phyloP scores from a whole-genome alignment of 2,329 filamentous ascomycete species.

The Kalmusia sp. region DNA sequence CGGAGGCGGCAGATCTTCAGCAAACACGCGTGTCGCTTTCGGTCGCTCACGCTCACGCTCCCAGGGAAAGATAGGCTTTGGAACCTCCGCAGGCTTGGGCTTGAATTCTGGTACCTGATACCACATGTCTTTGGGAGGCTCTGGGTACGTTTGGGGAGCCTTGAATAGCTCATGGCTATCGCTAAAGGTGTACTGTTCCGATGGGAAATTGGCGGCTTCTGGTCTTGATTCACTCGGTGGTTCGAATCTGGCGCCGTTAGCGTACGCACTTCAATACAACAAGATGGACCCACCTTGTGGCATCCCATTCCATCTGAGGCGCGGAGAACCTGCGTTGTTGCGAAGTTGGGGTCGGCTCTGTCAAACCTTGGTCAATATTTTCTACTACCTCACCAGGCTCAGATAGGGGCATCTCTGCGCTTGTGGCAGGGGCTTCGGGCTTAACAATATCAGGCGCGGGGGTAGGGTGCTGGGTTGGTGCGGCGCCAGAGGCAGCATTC shows the following conservation, averaged over 20 bases:
- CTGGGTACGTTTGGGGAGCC: slow-evolving; percentile 78
- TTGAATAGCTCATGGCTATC: slow-evolving; percentile 76
- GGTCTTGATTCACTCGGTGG: slow-evolving; percentile 73
- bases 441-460: slow-evolving; percentile 26
- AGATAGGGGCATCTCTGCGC: slow-evolving; percentile 52
- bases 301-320: slow-evolving; percentile 68
- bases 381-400: slow-evolving; percentile 53
- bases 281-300: slow-evolving; percentile 58
- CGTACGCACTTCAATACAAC: not conserved
- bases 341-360: slow-evolving; percentile 53
- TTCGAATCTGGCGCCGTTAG: slow-evolving; percentile 38
- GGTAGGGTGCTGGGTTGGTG: slow-evolving; percentile 22
- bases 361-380: slow-evolving; percentile 51
- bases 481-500: slow-evolving; percentile 20
- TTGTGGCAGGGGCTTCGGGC: slow-evolving; percentile 39
- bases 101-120: slow-evolving; percentile 74
- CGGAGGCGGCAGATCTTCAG: slow-evolving; percentile 56
- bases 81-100: slow-evolving; percentile 65
- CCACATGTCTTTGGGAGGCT: slow-evolving; percentile 86
- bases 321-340: slow-evolving; percentile 62
- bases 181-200: slow-evolving; percentile 83
- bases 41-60: slow-evolving; percentile 72
- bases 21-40: slow-evolving; percentile 70
- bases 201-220: slow-evolving; percentile 84
- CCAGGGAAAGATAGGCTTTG: slow-evolving; percentile 88